Base-by-base conservation (phyloP, 2,329 filamentous ascomycete species). In the Exophiala sp. region DNA sequence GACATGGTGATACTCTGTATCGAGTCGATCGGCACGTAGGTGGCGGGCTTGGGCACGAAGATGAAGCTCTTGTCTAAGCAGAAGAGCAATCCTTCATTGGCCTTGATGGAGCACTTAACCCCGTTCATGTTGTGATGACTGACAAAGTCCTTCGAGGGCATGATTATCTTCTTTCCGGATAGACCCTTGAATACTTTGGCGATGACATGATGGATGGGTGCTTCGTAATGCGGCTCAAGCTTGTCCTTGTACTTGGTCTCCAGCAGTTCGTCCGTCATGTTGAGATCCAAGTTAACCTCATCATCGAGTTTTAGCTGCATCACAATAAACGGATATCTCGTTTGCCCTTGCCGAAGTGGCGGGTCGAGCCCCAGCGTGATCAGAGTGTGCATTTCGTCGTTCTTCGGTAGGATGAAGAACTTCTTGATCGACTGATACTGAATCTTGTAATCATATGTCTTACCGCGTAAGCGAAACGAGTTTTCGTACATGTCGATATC, bases 381-480 rank as follows among this genome's bases (percentile, higher is more conserved):
- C 74, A 98, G 85, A 59, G 86, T 90, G 67, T 98, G 93, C 62
- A 93, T 81, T 60, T 98, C 93, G 67, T 98, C 93, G n/a, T 93
- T 93, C 73, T 98, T 98, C 41, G 93, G 93, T 4, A 98, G 81
- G 23, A 97, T 80, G 83, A 98, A 96, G 67, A 97, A 97, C 69
- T 97, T 97, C 77, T 98, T 98, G 72, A 97, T 89, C 43, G 85
- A 82, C 50, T 96, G 88, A 71, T 96, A 98, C 68, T 96, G 89
- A 59, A 98, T 97, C 79, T 98, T 98, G 81, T 98, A 98, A 74
- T 98, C 94, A 75, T 98, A 98, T 19, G 93, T 98, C 74, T 98
- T 98, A 64, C 93, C 93, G 59, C 93, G 91, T 55, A 98, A 79
- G 56, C 93, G 86, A 79, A 98, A 97, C 1, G 93, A 97, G 13